These are phyloP conservation scores for Globisporangium middletonii DNA, from an alignment of 352 stramenopile genomes.

Conservation along the genomic window DNA sequence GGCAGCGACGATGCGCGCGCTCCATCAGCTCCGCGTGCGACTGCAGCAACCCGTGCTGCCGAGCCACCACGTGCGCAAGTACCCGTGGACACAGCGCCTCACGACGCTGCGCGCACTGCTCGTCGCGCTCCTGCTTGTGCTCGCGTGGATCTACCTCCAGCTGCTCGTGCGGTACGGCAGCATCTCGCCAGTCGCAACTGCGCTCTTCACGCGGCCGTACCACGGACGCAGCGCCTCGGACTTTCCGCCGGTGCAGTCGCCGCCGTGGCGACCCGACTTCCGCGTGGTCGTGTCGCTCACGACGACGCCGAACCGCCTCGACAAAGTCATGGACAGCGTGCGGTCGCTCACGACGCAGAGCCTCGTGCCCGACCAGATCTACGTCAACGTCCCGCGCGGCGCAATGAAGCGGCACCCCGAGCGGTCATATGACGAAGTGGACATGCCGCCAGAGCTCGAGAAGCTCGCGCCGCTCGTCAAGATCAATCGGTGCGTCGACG, in stretches of 20 bases:
- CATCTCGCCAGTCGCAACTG: constrained; percentile 62
- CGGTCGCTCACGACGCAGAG: constrained; percentile 49
- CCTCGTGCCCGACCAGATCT: constrained; percentile 68
- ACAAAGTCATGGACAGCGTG: constrained; percentile 76
- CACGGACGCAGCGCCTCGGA: constrained; percentile 38
- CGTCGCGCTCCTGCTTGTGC: constrained; percentile 16
- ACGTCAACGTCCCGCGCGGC: constrained; percentile 65
- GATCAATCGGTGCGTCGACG: constrained; percentile 73
- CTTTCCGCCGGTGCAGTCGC: constrained; percentile 19
- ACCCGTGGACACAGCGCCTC: constrained; percentile 32
- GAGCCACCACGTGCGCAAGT: constrained; percentile 18
- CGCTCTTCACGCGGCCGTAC: constrained; percentile 58
- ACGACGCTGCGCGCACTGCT: constrained; percentile 34
- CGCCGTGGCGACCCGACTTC: constrained; percentile 58
- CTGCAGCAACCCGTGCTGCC: constrained; percentile 64
- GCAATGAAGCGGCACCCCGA: constrained; percentile 74
- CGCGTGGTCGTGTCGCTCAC: constrained; percentile 80
- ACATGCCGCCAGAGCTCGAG: constrained; percentile 40
- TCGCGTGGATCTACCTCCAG: constrained; percentile 50
- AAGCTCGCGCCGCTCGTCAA: constrained; percentile 42
- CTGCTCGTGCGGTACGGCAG: constrained; percentile 70
- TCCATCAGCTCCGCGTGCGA: constrained; percentile 36
- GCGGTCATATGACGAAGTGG: constrained; percentile 68
- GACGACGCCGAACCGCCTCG: constrained; percentile 60
- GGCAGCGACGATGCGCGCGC: constrained; percentile 16